Base-by-base conservation (phyloP, 371 early-diverging fungal species). In the Mortierella sp. region DNA sequence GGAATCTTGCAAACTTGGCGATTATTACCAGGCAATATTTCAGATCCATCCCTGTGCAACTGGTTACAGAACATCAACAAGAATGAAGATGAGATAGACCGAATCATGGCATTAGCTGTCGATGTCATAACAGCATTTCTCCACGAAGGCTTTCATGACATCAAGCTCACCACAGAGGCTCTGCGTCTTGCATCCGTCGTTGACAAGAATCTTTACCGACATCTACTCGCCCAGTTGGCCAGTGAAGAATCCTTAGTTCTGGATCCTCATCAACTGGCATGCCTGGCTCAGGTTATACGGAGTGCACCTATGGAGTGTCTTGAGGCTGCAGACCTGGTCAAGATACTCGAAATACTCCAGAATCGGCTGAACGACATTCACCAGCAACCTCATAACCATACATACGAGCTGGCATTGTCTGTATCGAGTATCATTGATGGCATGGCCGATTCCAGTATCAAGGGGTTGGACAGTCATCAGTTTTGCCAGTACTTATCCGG, bases 261-360 rank as follows among this genome's bases (percentile, higher is more conserved):
- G 27, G 27, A 49, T 25, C 9, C 25, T 2, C 19, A 9, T 24
- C 21, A 8, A n/a, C 16, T 49, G 16, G 40, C 48, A n/a, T 49
- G 59, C 16, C 50, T 59, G 9, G 41, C 50, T 7, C 28, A 41
- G 0, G 25, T 59, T 4, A 28, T 40, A 17, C 50, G 39, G 39
- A 2, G 29, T 16, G 59, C 59, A 3, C 3, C 59, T 5, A 1
- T 24, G 0, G 51, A 22, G 19, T 41, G 39, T 28, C 24, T 50
- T 7, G 41, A 41, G 17, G 40, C 28, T 10, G 59, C 49, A 28
- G 59, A 59, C 29, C 51, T 50, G 9, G 50, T 25, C 34, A 34
- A 34, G 34, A 10, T 34, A 34, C 34, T 34, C 34, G 10, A 10
- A 34, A 4, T 34, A 34, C 10, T 34, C 34, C 4, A 34, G 10